Evolutionary conservation across 2,329 filamentous ascomycete genomes (phyloP), one percentile per base, ranked within the genome.

Genomic region (Xylaria sp.): DNA sequence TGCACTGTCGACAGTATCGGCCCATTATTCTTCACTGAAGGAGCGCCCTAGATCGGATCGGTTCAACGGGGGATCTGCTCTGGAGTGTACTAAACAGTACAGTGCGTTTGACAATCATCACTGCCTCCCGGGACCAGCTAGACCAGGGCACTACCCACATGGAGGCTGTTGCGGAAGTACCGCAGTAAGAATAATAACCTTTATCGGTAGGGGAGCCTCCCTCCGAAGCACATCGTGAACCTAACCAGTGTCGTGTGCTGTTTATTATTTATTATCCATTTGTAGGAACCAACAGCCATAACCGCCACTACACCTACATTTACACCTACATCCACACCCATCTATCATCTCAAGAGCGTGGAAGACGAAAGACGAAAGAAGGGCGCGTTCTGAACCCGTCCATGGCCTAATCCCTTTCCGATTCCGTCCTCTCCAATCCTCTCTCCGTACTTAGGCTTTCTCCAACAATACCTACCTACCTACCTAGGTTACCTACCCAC

Each of bases 131-230:
- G 53, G 50, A 47, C 48, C 27, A 62, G 39, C 59, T 36, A 34
- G 58, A 39, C 57, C 32, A 57, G 51, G 53, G 42, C 14, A 48
- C 30, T 54, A 47, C 53, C 66, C 62, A 65, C 57, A 48, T 62
- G 30, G 48, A 60, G 11, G 54, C 54, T 51, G 48, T 11, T 51
- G 56, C 61, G 61, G 65, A 64, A 55, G 60, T 34, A 62, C 54
- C 59, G 48, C 54, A 27, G 36, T 34, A 39, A 36, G 55, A 59
- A 36, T 51, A 63, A 63, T 53, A 42, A 51, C 64, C 67, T 69
- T 42, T 69, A 69, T 69, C 67, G 64, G 61, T 64, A 69, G 60
- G 50, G 45, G 60, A 54, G 45, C 56, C 64, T 67, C 67, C 67
- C 67, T 66, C 60, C 48, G 4, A 48, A 27, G 45, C 42, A 54